phyloP scores from a whole-genome alignment of 148 eudicot genomes.

The Heliamphora exappendiculata region DNA sequence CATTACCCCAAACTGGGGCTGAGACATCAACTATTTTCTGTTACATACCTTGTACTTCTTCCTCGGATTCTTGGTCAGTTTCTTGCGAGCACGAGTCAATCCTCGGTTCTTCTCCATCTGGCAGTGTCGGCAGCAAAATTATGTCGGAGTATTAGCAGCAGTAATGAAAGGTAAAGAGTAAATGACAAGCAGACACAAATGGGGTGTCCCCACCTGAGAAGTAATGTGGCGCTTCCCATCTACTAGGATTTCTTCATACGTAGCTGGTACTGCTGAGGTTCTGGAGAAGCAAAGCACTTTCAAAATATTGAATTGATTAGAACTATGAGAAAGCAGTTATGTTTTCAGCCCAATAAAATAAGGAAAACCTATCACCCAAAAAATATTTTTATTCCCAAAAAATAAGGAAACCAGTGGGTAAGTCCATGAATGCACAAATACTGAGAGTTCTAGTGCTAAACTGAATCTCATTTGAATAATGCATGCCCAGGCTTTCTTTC shows the following conservation, averaged over 20 bases:
- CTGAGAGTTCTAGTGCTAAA: neutral
- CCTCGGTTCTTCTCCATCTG: conserved; percentile 93
- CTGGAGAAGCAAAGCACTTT: conserved; percentile 27
- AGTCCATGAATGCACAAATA: neutral
- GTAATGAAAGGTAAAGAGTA: neutral
- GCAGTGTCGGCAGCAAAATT: neutral
- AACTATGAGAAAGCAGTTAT: neutral
- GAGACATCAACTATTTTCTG: neutral
- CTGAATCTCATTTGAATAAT: neutral
- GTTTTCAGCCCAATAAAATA: neutral
- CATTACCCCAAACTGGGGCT: too few species aligned
- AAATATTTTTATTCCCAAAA: too few species aligned
- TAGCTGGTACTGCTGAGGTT: conserved; percentile 18
- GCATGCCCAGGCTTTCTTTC: too few species aligned
- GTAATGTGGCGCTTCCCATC: conserved; percentile 75
- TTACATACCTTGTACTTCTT: conserved; percentile 59
- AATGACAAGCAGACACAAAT: neutral
- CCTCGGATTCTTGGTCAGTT: conserved; percentile 64
- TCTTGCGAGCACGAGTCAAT: conserved; percentile 62
- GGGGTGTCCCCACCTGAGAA: conserved; percentile 33
- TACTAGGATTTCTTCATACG: conserved; percentile 42
- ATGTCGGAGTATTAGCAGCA: neutral
- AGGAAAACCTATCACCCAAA: neutral
- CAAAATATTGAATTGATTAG: neutral
- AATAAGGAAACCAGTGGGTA: too few species aligned